phyloP scores from a whole-genome alignment of 2,329 filamentous ascomycete genomes.

The Paecilomyces sp. region DNA sequence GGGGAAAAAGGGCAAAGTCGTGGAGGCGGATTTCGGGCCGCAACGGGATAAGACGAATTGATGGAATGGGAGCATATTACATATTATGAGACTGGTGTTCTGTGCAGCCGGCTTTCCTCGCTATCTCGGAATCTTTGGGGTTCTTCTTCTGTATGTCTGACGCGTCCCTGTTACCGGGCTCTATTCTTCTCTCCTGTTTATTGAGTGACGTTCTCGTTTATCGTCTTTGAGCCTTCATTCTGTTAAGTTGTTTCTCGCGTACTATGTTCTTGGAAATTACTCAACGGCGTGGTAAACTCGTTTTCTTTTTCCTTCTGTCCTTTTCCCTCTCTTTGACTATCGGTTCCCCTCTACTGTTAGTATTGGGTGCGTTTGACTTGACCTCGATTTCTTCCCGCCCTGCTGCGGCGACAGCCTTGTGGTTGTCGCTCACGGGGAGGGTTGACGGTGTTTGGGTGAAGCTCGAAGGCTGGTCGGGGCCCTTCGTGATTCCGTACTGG shows the following conservation, averaged over 20 bases:
- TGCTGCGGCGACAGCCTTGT: conserved; percentile 1
- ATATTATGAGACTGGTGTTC: conserved; percentile 32
- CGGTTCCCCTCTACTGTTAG: neutral
- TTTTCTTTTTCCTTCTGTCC: conserved; percentile 15
- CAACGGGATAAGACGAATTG: conserved; percentile 23
- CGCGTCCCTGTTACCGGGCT: conserved; percentile 14
- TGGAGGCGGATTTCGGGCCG: conserved; percentile 57
- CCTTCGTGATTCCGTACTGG: conserved; percentile 5
- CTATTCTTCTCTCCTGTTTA: conserved; percentile 11
- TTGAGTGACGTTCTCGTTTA: conserved; percentile 5
- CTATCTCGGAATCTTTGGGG: conserved; percentile 36
- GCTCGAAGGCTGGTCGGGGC: conserved; percentile 10
- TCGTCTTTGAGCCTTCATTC: conserved; percentile 9
- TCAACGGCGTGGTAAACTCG: conserved; percentile 20
- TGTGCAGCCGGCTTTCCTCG: conserved; percentile 22
- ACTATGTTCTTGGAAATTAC: conserved; percentile 23
- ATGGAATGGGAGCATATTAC: conserved; percentile 26
- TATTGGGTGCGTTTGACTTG: neutral
- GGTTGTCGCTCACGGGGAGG: conserved; percentile 13
- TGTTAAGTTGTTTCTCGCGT: conserved; percentile 10
- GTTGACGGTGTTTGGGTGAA: conserved; percentile 21
- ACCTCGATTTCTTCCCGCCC: neutral
- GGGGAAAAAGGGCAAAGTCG: conserved; percentile 69
- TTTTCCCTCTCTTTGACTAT: conserved; percentile 18
- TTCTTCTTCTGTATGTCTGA: conserved; percentile 20